phyloP scores from a whole-genome alignment of 129 eudicot genomes.

The Escallonia rubra region DNA sequence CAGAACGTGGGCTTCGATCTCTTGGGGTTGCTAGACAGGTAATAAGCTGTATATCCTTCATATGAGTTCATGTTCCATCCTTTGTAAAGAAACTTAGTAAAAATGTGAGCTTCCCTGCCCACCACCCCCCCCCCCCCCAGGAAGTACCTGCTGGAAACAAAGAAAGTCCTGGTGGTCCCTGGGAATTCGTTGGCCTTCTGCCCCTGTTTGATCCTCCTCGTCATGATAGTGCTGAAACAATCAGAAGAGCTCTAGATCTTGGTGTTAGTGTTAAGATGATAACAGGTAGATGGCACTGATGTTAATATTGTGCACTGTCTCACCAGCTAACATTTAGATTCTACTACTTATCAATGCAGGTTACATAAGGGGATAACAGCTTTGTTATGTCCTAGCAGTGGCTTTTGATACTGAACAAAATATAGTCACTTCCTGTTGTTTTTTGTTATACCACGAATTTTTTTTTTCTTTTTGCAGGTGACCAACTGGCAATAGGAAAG shows the following conservation, averaged over 20 bases:
- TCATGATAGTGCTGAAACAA: slow-evolving; percentile 94
- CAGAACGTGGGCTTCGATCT: slow-evolving; percentile 86
- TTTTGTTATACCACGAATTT: no score
- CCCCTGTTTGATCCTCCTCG: slow-evolving; percentile 95
- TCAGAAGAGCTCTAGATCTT: slow-evolving; percentile 70
- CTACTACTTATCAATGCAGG: background rate
- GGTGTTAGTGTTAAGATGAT: slow-evolving; percentile 94
- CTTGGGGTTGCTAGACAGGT: slow-evolving; percentile 92
- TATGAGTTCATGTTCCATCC: no score
- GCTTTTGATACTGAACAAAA: no score
- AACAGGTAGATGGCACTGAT: slow-evolving; percentile 60
- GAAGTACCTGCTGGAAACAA: slow-evolving; percentile 74
- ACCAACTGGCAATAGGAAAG: slow-evolving; percentile 83
- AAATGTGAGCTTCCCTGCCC: no score
- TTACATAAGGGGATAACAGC: background rate
- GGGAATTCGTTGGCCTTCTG: slow-evolving; percentile 83
- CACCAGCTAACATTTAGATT: no score
- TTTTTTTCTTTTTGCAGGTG: slow-evolving; percentile 56
- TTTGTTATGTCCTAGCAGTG: background rate
- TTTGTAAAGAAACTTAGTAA: no score
- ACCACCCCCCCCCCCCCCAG: no score
- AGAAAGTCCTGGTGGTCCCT: slow-evolving; percentile 80
- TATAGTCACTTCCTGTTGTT: no score
- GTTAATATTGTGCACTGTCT: no score
- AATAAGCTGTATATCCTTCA: background rate